Evolutionary conservation across 2,329 filamentous ascomycete species (phyloP).

Genomic region (Colletotrichum cereale): DNA sequence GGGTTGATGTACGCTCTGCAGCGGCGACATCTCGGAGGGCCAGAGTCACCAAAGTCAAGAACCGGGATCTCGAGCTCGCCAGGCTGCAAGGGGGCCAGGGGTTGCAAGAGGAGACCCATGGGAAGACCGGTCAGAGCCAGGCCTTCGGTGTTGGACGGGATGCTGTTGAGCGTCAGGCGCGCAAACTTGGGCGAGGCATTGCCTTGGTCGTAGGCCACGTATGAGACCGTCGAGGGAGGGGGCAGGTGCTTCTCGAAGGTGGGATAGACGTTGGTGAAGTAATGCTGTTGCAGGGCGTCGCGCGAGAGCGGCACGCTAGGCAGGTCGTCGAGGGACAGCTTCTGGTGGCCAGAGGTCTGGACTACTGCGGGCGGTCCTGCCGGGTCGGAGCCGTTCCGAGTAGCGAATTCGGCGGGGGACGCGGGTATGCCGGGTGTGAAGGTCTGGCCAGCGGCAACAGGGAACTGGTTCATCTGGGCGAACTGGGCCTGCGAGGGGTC

Average conservation of each 20-base stretch:
- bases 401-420: conserved; percentile 45
- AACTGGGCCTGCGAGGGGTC: conserved; percentile 54
- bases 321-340: conserved; percentile 91
- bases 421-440: conserved; percentile 45
- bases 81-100: conserved; percentile 83
- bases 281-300: conserved; percentile 86
- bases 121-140: conserved; percentile 85
- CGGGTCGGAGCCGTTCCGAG: conserved; percentile 52
- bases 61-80: conserved; percentile 92
- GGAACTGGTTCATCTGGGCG: conserved; percentile 69
- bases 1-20: conserved; percentile 98
- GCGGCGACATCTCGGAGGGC: conserved; percentile 90
- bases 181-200: conserved; percentile 96
- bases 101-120: conserved; percentile 89
- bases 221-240: conserved; percentile 88
- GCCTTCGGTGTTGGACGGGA: conserved; percentile 85
- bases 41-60: conserved; percentile 91
- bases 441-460: conserved; percentile 66
- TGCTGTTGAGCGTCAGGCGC: conserved; percentile 91
- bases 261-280: conserved; percentile 88
- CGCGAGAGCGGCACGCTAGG: conserved; percentile 90
- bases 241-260: conserved; percentile 96
- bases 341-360: conserved; percentile 74
- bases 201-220: conserved; percentile 94
- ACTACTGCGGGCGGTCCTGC: conserved; percentile 59